A percentile compares a stretch with the other conserved stretches of the same genome.
Evolutionary conservation across 768 basidiomycete species (phyloP).

Genomic region (Rhizopogon vinicolor): DNA sequence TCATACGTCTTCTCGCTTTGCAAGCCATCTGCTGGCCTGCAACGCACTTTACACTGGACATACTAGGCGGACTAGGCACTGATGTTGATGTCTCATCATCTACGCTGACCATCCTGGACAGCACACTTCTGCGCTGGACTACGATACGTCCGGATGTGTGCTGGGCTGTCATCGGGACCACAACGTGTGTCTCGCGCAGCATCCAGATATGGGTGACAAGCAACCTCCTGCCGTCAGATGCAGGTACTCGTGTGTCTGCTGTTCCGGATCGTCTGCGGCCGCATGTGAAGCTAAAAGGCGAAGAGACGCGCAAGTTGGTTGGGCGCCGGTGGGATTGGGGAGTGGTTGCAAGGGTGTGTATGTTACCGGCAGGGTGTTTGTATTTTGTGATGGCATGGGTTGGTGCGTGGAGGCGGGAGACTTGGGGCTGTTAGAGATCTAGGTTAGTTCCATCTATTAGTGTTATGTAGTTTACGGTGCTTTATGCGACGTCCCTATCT

Average conservation of each 20-base stretch:
- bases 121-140: conserved; percentile 33
- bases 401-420: conserved; percentile 38
- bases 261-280: conserved; percentile 18
- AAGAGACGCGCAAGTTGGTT: conserved; percentile 24
- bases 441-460: neutral
- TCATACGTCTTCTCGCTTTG: conserved; percentile 87
- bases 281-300: conserved; percentile 15
- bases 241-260: conserved; percentile 5
- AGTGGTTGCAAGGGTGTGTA: conserved; percentile 63
- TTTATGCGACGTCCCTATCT: neutral
- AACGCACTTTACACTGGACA: conserved; percentile 76
- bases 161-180: conserved; percentile 89
- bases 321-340: conserved; percentile 80
- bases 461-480: neutral
- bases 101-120: conserved; percentile 16
- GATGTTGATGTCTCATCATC: conserved; percentile 6
- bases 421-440: conserved; percentile 14
- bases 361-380: conserved; percentile 66
- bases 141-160: conserved; percentile 72
- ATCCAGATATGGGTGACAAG: conserved; percentile 96
- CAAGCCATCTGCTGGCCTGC: conserved; percentile 98
- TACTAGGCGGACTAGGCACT: conserved; percentile 46
- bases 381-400: conserved; percentile 83
- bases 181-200: conserved; percentile 76
- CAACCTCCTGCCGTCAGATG: conserved; percentile 49